Evolutionary conservation across 2,329 filamentous ascomycete genomes (phyloP), one percentile per base, ranked within the genome.

Genomic region (Fusarium acutatum): DNA sequence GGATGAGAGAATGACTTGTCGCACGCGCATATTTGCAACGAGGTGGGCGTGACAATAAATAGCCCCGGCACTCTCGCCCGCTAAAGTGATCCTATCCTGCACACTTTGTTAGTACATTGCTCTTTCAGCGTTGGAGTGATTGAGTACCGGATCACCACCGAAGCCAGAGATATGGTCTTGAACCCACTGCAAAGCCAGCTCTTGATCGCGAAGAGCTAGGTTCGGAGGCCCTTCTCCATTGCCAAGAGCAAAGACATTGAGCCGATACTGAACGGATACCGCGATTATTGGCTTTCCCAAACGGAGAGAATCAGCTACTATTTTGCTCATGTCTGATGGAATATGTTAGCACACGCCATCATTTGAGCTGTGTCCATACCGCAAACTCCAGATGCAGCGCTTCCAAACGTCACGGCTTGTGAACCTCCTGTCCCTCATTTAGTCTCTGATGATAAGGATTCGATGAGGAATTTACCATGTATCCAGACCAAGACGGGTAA

Each of bases 401-500:
- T 83, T 38, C 82, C 84, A 64, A 84, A 86, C 0, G 84, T 85
- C 11, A 86, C 79, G 3, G 83, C 78, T 54, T 86, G 84, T 7
- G 83, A 85, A 15, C 84, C 84, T 15, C 83, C 79, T 80, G 20
- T 18, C 4, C 3, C 12, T 6, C 2, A 1, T 3, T 73, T 3
- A 73, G 56, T 6, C 9, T 44, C 3, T n/a, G 2, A 1, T 0
- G 7, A 12, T 13, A 0, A 4, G 1, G 1, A 1, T 3, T 1
- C 3, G 11, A 11, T 9, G 1, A 11, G 1, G 8, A 2, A 2
- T 12, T 11, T 71, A 80, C 85, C 85, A 66, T 86, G 83, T 22
- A 86, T 84, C 83, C 84, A 86, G 17, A 86, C 66, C 14, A 86
- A 53, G 17, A 86, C 84, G 2, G 84, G 85, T 1, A 85, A 58